A percentile compares a stretch with the other conserved stretches of the same genome.
These are phyloP conservation scores for Corynascus novoguineensis DNA, from an alignment of 495 filamentous ascomycete genomes.

Conservation along the genomic window DNA sequence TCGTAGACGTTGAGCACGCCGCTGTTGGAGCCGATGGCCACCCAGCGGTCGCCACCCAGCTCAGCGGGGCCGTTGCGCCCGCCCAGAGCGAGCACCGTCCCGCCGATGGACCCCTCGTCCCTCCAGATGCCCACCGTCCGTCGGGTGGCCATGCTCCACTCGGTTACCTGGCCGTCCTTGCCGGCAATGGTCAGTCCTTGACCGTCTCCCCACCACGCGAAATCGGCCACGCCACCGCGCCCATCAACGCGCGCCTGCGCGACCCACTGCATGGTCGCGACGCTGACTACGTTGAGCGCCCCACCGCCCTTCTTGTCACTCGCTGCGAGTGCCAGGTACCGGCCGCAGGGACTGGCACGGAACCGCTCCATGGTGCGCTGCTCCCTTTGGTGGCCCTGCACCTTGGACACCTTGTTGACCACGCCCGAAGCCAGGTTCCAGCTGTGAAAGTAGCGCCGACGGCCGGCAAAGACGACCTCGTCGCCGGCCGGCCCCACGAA, in stretches of 20 bases:
- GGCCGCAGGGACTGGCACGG: conserved; percentile 76
- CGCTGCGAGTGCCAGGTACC: conserved; percentile 74
- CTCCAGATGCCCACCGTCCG: conserved; percentile 74
- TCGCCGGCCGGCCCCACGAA: conserved; percentile 60
- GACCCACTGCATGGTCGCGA: conserved; percentile 81
- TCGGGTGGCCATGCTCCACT: conserved; percentile 65
- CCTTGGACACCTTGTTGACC: conserved; percentile 68
- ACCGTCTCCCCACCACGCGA: conserved; percentile 85
- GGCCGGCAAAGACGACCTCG: conserved; percentile 77
- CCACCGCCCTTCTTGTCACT: conserved; percentile 77
- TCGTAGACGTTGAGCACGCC: conserved; percentile 94
- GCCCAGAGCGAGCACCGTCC: conserved; percentile 72
- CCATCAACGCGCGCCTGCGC: conserved; percentile 77
- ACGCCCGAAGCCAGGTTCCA: conserved; percentile 81
- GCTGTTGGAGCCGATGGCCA: conserved; percentile 75
- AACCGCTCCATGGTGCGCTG: conserved; percentile 89
- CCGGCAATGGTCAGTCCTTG: conserved; percentile 68
- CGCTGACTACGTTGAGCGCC: conserved; percentile 77
- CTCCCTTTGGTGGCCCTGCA: conserved; percentile 77
- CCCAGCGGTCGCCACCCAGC: conserved; percentile 80
- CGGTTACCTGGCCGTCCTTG: conserved; percentile 87
- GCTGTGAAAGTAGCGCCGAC: conserved; percentile 85
- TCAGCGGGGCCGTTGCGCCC: conserved; percentile 52
- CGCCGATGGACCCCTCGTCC: conserved; percentile 86
- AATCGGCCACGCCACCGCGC: conserved; percentile 76